These are phyloP conservation scores for Nicotiana otophora DNA, from an alignment of 257 asterid species.

Conservation along the genomic window DNA sequence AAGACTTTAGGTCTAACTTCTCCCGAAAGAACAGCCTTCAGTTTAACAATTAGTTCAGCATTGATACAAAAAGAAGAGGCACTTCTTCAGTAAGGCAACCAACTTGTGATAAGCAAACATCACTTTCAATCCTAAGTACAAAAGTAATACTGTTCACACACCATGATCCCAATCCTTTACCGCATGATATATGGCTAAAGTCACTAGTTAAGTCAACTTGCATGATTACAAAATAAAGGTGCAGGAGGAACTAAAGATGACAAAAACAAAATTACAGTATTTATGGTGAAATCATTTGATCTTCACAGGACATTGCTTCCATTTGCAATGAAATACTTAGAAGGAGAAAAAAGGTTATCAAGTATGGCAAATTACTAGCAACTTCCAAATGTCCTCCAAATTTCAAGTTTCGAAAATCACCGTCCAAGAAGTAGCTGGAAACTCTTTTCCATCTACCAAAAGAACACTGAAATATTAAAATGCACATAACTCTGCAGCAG, in stretches of 20 bases:
- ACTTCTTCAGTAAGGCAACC: not conserved
- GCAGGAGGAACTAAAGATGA: not conserved
- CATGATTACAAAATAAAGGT: not conserved
- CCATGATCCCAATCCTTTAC: not conserved
- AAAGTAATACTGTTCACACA: not conserved
- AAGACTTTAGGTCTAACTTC: not conserved
- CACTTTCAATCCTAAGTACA: not conserved
- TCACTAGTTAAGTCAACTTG: not conserved
- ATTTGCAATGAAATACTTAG: not conserved
- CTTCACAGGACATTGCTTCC: not conserved
- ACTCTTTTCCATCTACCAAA: not conserved
- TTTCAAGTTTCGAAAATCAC: not conserved
- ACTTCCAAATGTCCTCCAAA: not conserved
- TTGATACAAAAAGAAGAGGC: not conserved
- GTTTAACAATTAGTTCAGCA: slow-evolving; percentile 4
- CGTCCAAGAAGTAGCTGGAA: not conserved
- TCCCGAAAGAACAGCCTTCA: not conserved
- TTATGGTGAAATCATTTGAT: not conserved
- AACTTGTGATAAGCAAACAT: not conserved
- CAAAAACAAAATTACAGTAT: not conserved
- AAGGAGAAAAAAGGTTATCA: not conserved
- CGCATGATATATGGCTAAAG: not conserved
- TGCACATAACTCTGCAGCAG: not conserved
- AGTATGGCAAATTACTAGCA: not conserved
- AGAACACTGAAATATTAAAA: not conserved